Evolutionary conservation across 768 basidiomycete genomes (phyloP).

Genomic region (Boletus speciosus): DNA sequence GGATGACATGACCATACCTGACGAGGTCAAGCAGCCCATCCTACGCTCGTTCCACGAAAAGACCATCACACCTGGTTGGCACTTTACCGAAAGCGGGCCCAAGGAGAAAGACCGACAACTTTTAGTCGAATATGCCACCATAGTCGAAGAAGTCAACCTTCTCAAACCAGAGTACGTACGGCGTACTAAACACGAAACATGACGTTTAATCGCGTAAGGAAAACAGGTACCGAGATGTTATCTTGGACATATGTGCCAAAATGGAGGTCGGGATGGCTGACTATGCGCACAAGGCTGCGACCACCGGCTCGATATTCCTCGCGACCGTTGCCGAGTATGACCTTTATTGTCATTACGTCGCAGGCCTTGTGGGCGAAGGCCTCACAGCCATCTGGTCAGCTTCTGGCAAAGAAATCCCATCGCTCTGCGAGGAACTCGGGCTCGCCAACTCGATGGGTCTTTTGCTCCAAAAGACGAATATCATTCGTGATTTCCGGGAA

Average conservation of each 20-base stretch:
- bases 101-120: conserved; percentile 86
- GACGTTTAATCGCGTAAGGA: background rate
- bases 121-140: conserved; percentile 75
- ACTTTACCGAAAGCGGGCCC: conserved; percentile 75
- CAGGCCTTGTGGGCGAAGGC: conserved; percentile 95
- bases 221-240: conserved; percentile 68
- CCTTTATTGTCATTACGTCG: conserved; percentile 98
- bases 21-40: conserved; percentile 80
- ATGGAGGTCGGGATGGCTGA: conserved; percentile 97
- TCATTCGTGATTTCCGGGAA: conserved; percentile 92
- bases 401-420: conserved; percentile 74
- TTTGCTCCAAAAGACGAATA: conserved; percentile 96
- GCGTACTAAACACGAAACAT: background rate
- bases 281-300: conserved; percentile 79
- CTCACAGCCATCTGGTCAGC: conserved; percentile 85
- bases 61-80: conserved; percentile 82
- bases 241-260: conserved; percentile 77
- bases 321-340: conserved; percentile 84
- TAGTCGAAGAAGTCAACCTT: conserved; percentile 75
- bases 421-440: conserved; percentile 76
- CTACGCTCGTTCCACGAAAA: conserved; percentile 79
- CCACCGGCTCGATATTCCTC: conserved; percentile 66
- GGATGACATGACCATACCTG: conserved; percentile 95
- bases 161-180: conserved; percentile 56
- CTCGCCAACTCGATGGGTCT: conserved; percentile 94